Percentiles rank a stretch among this genome's conserved stretches.
Conservation (phyloP, 2,329 filamentous ascomycete genomes). For the Arthrobotrys musiformis region DNA sequence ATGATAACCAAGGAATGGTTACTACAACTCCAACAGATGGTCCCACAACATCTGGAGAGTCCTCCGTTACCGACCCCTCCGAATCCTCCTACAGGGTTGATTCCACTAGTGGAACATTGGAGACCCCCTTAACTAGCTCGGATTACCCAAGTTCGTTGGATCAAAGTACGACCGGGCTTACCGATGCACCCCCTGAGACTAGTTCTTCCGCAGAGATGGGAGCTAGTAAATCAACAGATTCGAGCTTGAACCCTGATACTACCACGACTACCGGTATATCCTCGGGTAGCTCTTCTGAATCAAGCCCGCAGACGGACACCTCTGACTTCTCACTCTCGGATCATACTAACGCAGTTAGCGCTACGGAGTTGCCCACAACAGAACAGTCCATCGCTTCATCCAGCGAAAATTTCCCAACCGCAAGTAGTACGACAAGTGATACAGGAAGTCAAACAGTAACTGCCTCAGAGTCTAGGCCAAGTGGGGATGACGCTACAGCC, state of each 20-base stretch:
- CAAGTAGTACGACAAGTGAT: neutral
- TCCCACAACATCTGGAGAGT: neutral
- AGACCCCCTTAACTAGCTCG: too few species aligned
- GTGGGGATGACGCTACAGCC: too few species aligned
- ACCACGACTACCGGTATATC: neutral
- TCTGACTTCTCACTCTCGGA: neutral
- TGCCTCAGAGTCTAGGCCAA: too few species aligned
- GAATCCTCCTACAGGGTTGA: neutral
- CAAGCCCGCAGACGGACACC: neutral
- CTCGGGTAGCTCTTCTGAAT: neutral
- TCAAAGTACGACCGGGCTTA: neutral
- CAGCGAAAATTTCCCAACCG: neutral
- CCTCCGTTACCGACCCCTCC: neutral
- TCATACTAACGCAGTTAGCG: neutral
- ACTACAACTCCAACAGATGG: neutral
- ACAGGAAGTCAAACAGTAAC: too few species aligned
- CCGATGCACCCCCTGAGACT: neutral
- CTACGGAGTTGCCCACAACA: neutral
- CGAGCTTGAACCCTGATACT: neutral
- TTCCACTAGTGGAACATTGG: neutral
- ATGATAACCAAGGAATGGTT: slow-evolving; percentile 2
- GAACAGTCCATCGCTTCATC: neutral
- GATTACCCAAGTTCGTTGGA: neutral
- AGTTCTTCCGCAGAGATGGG: neutral
- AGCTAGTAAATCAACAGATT: neutral